A percentile compares a stretch with the other conserved stretches of the same genome.
These are phyloP conservation scores for Ceratocystis eucalypticola DNA, from an alignment of 2,329 filamentous ascomycete species.

Conservation along the genomic window DNA sequence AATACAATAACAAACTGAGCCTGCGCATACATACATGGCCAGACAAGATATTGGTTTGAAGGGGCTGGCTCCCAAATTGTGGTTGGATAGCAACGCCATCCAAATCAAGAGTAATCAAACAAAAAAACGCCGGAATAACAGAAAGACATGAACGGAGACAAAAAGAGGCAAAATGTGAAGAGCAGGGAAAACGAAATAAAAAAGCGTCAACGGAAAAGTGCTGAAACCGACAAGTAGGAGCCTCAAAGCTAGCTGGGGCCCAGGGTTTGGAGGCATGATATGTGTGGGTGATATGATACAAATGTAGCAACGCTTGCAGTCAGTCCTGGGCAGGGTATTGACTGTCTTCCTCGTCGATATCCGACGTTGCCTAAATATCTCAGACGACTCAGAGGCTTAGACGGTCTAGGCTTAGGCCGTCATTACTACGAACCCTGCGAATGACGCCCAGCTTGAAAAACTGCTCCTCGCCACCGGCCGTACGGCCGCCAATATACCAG, in stretches of 20 bases:
- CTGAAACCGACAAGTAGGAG: not conserved
- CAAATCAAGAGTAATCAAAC: slow-evolving; percentile 2
- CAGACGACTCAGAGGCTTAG: slow-evolving; percentile 49
- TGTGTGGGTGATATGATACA: not conserved
- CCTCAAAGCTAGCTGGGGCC: not conserved
- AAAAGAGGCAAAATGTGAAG: not conserved
- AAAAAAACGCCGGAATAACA: slow-evolving; percentile 3
- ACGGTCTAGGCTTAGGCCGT: slow-evolving; percentile 60
- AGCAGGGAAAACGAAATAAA: not conserved
- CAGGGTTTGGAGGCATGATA: not conserved
- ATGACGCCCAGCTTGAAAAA: slow-evolving; percentile 74
- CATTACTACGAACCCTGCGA: slow-evolving; percentile 56
- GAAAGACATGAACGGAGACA: not conserved
- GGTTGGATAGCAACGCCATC: slow-evolving; percentile 3
- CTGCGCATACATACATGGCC: slow-evolving; percentile 1
- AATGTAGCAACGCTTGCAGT: slow-evolving; percentile 3
- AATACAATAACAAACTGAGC: slow-evolving; percentile 4
- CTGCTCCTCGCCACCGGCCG: slow-evolving; percentile 61
- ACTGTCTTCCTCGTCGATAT: not conserved
- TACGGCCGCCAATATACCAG: slow-evolving; percentile 70
- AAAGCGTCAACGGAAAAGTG: not conserved
- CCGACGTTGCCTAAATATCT: not conserved
- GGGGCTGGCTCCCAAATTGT: not conserved
- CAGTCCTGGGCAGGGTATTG: not conserved
- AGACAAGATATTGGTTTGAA: not conserved